Evolutionary conservation across 257 asterid genomes (phyloP), one percentile per base, ranked within the genome.

Genomic region (Penstemon davidsonii): DNA sequence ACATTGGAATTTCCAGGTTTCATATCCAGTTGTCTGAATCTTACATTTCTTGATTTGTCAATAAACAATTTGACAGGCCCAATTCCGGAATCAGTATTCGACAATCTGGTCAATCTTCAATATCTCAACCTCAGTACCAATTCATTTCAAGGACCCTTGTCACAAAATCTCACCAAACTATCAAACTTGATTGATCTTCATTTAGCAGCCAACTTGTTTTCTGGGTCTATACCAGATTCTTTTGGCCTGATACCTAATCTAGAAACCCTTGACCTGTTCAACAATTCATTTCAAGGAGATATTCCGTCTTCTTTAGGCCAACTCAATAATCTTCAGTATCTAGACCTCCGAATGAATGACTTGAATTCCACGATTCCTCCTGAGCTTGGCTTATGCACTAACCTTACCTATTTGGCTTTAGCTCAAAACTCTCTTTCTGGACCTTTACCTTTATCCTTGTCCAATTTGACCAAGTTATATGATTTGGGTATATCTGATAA

Each of bases 31-130:
- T 90, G 92, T 75, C 61, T 12, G 49, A 87, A 85, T 62, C 83
- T 90, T 54, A 84, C 87, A 13, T 82, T 60, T 62, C 94, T 92
- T 55, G 91, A 90, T 72, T 69, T 92, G 75, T 86, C 91, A 1
- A 15, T 1, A 1, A 92, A 90, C 79, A 19, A 60, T 9, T 58
- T 92, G 19, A 81, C 80, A 4, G 97, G 89, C 54, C 73, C 69
- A 49, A 78, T 90, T 66, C 96, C 96, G 33, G 87, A 81, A 65
- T 68, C 80, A 10, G 11, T 86, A 40, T 91, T 85, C 76, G 56
- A 51, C 54, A 76, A 80, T 78, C 67, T 91, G 15, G 60, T 33
- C 52, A 73, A 79, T 4, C 93, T 91, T 45, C 83, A 91, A 59
- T 69, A 77, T 67, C 78, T 91, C 4, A 78, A 88, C 64, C 82